Base-by-base conservation (phyloP, 73 alveolate species). In the Tetrahymena borealis region DNA sequence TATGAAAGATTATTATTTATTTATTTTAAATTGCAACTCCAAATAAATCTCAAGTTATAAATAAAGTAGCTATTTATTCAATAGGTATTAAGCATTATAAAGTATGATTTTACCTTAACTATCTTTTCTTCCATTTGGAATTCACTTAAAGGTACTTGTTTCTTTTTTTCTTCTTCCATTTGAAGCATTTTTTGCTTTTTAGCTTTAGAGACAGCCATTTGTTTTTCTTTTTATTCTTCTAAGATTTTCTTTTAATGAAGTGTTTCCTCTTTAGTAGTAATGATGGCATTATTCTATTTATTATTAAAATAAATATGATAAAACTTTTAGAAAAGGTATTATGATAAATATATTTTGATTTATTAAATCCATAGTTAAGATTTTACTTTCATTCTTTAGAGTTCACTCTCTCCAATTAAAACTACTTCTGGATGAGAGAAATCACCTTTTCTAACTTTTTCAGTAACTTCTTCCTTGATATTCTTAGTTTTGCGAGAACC, bases 121-220 rank as follows among this genome's bases (percentile, higher is more conserved):
- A 93, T 93, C 43, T 93, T 93, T 79, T 93, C 95, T 85, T 93
- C 95, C 37, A 60, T 38, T 40, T 93, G 91, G 18, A 79, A 37
- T 15, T 32, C 77, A 32, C 91, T 36, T 33, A 93, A 78, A 32
- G 95, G 95, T 7, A 93, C 95, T 93, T 93, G 78, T 7, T 85
- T 93, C 38, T 93, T 93, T 39, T 93, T 93, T 77, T 93, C 95
- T 85, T 93, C 95, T 20, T 93, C 95, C 95, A 93, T 93, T 93
- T 93, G 78, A 33, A 93, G 91, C 95, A 93, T 93, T 90, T 39
- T 93, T 32, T 93, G 31, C 91, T 93, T 93, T 78, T 93, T 93
- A 11, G 95, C 95, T 32, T 93, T 93, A 4, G 95, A 91, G 60
- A 92, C 95, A 39, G 95, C 95, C 95, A 93, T 93, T 77, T 93